phyloP scores from a whole-genome alignment of 345 rosid genomes.

The Luvunga scandens region DNA sequence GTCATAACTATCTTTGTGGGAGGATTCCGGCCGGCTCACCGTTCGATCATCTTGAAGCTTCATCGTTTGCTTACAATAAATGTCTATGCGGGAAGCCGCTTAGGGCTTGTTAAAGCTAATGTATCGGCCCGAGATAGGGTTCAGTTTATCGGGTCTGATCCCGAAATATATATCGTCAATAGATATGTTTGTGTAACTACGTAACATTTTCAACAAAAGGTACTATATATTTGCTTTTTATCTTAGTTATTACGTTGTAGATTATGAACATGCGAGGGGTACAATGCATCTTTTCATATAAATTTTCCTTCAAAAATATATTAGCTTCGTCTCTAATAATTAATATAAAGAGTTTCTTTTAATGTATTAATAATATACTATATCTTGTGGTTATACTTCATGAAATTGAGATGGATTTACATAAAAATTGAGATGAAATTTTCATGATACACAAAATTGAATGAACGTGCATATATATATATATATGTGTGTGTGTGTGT shows the following conservation, averaged over 20 bases:
- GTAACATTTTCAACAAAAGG: not conserved
- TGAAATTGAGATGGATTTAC: too few species aligned
- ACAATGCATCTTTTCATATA: not conserved
- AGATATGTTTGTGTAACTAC: not conserved
- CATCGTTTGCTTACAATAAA: constrained; percentile 65
- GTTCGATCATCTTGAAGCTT: constrained; percentile 79
- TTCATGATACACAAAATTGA: too few species aligned
- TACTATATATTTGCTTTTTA: not conserved
- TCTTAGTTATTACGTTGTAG: not conserved
- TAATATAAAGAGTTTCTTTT: too few species aligned
- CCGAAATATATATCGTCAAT: not conserved
- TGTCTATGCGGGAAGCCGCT: constrained; percentile 89
- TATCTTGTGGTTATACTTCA: too few species aligned
- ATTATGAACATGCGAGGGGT: not conserved
- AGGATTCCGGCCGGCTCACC: constrained; percentile 73
- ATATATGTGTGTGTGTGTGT: too few species aligned
- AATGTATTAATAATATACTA: too few species aligned
- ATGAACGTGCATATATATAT: too few species aligned
- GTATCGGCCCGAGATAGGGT: not conserved
- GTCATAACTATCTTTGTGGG: constrained; percentile 87
- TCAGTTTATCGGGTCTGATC: not conserved
- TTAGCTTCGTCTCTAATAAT: too few species aligned
- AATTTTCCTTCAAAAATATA: not conserved
- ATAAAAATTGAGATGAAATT: too few species aligned
- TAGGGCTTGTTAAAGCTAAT: constrained; percentile 35